These are phyloP conservation scores for Fomitiporia mediterranea DNA, from an alignment of 1,284 basidiomycete genomes.

Conservation along the genomic window DNA sequence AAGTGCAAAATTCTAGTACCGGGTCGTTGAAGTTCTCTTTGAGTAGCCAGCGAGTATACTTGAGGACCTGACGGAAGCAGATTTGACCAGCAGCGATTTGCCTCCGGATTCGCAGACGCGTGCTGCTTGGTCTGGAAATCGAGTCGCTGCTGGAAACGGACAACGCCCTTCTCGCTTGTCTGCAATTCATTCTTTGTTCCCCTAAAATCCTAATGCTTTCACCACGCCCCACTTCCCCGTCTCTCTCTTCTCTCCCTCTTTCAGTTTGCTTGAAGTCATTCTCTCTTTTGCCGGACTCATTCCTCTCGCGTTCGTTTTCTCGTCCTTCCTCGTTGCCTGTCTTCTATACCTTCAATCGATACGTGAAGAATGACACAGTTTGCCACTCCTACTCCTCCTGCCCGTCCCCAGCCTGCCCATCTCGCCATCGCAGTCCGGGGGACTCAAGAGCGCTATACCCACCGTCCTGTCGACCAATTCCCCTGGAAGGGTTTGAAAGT, in stretches of 20 bases:
- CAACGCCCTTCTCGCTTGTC: conserved; percentile 5
- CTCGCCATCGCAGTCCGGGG: background rate
- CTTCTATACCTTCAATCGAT: no score
- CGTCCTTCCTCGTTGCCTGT: background rate
- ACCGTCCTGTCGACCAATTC: background rate
- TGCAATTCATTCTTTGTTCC: background rate
- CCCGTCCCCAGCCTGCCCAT: background rate
- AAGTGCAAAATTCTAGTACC: no score
- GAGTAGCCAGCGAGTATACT: background rate
- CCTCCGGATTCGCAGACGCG: background rate
- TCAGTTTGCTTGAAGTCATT: background rate
- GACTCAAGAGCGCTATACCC: conserved; percentile 1
- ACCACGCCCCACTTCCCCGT: background rate
- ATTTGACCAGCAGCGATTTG: background rate
- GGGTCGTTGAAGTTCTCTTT: background rate
- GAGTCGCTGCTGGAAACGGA: background rate
- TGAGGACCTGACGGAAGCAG: background rate
- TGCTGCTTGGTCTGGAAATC: background rate
- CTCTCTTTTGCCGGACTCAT: background rate
- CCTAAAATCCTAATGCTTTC: background rate
- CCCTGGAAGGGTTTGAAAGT: background rate
- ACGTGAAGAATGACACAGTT: background rate
- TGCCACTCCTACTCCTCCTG: background rate
- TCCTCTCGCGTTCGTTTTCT: background rate
- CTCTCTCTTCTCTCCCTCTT: background rate